Conservation (phyloP, 805 yeast genomes). For the Torulaspora maleeae region DNA sequence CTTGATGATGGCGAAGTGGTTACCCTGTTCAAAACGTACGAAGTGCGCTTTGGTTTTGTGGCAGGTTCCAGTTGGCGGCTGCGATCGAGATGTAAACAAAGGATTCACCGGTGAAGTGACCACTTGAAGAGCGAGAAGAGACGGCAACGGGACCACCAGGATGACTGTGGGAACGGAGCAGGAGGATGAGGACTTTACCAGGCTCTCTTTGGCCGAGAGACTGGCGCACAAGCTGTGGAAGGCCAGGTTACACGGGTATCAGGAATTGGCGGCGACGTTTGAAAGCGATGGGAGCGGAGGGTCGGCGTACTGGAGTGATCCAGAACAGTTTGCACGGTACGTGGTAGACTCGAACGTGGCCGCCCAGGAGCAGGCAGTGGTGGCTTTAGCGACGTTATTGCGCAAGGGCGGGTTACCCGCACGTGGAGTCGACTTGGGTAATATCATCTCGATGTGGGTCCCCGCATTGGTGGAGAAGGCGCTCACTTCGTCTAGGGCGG, state of each 20-base stretch:
- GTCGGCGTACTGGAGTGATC: conserved; percentile 41
- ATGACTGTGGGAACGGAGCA: conserved; percentile 11
- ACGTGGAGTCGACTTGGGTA: conserved; percentile 7
- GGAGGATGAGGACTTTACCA: conserved; percentile 57
- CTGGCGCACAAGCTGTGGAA: conserved; percentile 78
- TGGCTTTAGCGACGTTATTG: conserved; percentile 50
- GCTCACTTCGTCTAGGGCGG: conserved; percentile 64
- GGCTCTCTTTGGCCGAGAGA: conserved; percentile 62
- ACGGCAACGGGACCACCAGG: neutral
- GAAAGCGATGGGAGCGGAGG: conserved; percentile 37
- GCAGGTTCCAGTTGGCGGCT: conserved; percentile 1
- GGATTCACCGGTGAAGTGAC: neutral
- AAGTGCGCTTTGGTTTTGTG: conserved; percentile 1
- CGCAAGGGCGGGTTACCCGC: conserved; percentile 48
- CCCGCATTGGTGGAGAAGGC: conserved; percentile 71
- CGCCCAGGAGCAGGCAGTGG: conserved; percentile 81
- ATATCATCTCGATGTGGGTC: conserved; percentile 20
- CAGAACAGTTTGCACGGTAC: conserved; percentile 52
- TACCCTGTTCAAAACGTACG: neutral
- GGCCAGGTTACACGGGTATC: conserved; percentile 76
- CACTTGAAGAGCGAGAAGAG: neutral
- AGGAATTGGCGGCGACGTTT: conserved; percentile 53
- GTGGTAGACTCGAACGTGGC: conserved; percentile 81
- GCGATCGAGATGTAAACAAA: conserved; percentile 9
- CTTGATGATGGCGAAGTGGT: neutral